A percentile compares a stretch with the other conserved stretches of the same genome.
phyloP scores from a whole-genome alignment of 2,329 filamentous ascomycete genomes.

The Aspergillus ochraceoroseus region DNA sequence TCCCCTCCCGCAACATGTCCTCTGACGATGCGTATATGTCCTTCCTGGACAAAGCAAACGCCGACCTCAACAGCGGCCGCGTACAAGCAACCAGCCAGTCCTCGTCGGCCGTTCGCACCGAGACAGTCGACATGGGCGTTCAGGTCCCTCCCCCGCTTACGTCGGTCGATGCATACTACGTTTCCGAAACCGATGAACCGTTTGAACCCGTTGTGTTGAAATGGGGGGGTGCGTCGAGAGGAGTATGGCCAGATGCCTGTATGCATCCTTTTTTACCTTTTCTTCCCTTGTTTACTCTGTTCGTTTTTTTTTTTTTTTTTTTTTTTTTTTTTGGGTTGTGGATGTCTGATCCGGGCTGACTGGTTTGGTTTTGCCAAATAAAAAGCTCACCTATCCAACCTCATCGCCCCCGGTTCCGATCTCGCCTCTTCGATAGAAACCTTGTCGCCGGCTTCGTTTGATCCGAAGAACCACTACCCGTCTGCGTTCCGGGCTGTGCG shows the following conservation, averaged over 20 bases:
- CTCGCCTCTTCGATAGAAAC: slow-evolving; percentile 51
- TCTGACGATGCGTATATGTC: slow-evolving; percentile 77
- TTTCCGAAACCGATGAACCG: slow-evolving; percentile 78
- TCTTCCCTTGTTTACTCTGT: background rate
- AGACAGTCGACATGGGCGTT: slow-evolving; percentile 45
- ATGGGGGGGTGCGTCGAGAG: slow-evolving; percentile 43
- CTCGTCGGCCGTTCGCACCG: slow-evolving; percentile 29
- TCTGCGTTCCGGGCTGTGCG: slow-evolving; percentile 52
- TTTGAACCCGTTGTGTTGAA: slow-evolving; percentile 71
- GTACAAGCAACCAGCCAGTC: slow-evolving; percentile 16
- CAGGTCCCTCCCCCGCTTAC: slow-evolving; percentile 58
- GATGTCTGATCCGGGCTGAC: background rate
- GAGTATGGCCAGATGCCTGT: slow-evolving; percentile 36
- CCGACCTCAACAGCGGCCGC: slow-evolving; percentile 49
- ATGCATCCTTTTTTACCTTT: slow-evolving; percentile 13
- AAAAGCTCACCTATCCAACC: slow-evolving; percentile 62
- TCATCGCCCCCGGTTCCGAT: slow-evolving; percentile 49
- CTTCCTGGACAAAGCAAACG: slow-evolving; percentile 83
- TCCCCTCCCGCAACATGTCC: slow-evolving; percentile 35
- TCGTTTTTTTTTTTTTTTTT: slow-evolving; percentile 6
- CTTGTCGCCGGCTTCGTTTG: slow-evolving; percentile 66
- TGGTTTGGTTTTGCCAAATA: background rate
- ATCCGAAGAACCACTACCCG: slow-evolving; percentile 64
- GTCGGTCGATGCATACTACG: slow-evolving; percentile 60
- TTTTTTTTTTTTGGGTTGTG: background rate